These are phyloP conservation scores for Aspergillus brunneoviolaceus DNA, from an alignment of 2,329 filamentous ascomycete species.

Conservation along the genomic window DNA sequence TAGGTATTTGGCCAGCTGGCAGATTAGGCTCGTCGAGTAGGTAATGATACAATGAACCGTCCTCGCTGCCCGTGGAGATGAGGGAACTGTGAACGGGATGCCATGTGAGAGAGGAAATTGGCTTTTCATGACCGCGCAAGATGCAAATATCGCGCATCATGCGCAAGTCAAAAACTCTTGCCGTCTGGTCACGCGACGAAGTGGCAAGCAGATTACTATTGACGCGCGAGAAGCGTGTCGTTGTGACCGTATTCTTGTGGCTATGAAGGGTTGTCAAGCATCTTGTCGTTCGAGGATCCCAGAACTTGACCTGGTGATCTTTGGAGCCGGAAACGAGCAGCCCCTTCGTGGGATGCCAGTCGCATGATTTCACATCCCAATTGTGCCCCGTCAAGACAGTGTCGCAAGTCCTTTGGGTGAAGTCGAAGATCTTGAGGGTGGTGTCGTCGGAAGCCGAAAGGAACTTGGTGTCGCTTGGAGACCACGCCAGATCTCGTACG, in stretches of 20 bases:
- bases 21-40: constrained; percentile 93
- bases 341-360: constrained; percentile 96
- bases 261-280: constrained; percentile 92
- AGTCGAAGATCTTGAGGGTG: constrained; percentile 93
- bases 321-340: constrained; percentile 94
- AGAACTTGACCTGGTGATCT: constrained; percentile 94
- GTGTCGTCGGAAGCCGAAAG: constrained; percentile 95
- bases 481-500: constrained; percentile 87
- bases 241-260: constrained; percentile 96
- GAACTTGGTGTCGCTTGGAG: constrained; percentile 92
- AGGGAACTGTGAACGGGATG: constrained; percentile 89
- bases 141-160: constrained; percentile 98
- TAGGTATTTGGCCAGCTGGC: constrained; percentile 68
- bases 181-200: constrained; percentile 88
- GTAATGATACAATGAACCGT: constrained; percentile 89
- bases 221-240: constrained; percentile 83
- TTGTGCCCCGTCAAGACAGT: constrained; percentile 86
- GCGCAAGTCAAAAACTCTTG: constrained; percentile 87
- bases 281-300: constrained; percentile 89
- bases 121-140: constrained; percentile 91
- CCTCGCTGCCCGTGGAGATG: constrained; percentile 84
- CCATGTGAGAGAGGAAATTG: constrained; percentile 89
- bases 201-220: constrained; percentile 85
- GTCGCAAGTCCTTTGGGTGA: constrained; percentile 80
- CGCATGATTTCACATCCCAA: constrained; percentile 95